Base-by-base conservation (phyloP, 2,329 filamentous ascomycete genomes). In the Mollisia scopiformis region DNA sequence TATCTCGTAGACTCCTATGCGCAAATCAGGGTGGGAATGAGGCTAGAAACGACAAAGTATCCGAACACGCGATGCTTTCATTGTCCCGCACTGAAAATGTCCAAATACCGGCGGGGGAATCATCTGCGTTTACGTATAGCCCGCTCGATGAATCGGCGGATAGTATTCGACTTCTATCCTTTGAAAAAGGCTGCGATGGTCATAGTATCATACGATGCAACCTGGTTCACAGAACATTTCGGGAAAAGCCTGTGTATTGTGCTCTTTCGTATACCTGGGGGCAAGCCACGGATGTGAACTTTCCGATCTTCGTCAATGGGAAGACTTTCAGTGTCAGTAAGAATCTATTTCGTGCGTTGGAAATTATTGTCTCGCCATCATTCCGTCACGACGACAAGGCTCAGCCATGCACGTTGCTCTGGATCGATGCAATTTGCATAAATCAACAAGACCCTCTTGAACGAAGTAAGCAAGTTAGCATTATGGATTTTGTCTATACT, bases 401-500 rank as follows among this genome's bases (percentile, higher is more conserved):
- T 3, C 23, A 14, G 14, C 14, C 13, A 7, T 7, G 14, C 13
- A 49, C 51, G 31, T 27, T 59, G 19, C 51, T 64, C 23, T 65
- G 63, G 63, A 35, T 58, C 6, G 63, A 65, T 50, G 60, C 63
- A 19, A 59, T 65, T 16, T 63, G 67, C 52, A 67, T 71, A 13
- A 54, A 70, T 41, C 68, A 70, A 53, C 16, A 23, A n/a, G 50
- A 53, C 25, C 31, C 60, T 30, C 33, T 30, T 2, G 68, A 71
- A 51, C 58, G 62, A 6, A 57, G 51, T 13, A 37, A 35, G 6
- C 68, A 72, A 54, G 64, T 69, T 6, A 46, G 50, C 2, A 37
- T 65, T 16, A 72, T 69, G 69, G 61, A 61, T 41, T 49, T 62
- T 4, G 61, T 71, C 7, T 72, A 66, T 53, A 53, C 16, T 7